A percentile compares a stretch with the other conserved stretches of the same genome.
Evolutionary conservation across 495 filamentous ascomycete species (phyloP).

Genomic region (Annulohypoxylon moriforme): DNA sequence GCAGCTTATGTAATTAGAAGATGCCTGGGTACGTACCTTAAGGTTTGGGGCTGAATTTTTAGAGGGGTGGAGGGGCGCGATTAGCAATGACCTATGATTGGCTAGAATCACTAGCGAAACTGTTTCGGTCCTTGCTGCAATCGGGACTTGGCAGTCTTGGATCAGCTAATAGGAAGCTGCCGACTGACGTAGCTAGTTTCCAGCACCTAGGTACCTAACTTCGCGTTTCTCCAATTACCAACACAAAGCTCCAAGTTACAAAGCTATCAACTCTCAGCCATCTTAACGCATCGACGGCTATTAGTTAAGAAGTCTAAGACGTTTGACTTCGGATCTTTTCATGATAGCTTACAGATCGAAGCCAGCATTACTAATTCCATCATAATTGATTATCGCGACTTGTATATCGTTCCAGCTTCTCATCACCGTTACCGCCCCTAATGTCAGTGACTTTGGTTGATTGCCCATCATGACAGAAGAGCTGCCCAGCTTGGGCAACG

Average conservation of each 20-base stretch:
- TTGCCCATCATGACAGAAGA: conserved; percentile 57
- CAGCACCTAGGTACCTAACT: conserved; percentile 14
- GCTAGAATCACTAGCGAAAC: background rate
- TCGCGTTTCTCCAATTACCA: conserved; percentile 17
- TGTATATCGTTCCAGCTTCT: background rate
- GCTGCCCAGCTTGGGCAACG: conserved; percentile 55
- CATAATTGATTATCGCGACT: background rate
- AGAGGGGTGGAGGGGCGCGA: background rate
- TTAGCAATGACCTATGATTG: background rate
- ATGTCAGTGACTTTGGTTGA: conserved; percentile 27
- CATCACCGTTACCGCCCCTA: conserved; percentile 1
- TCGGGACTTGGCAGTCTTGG: conserved; percentile 16
- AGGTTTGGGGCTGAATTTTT: conserved; percentile 9
- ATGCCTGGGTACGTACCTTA: too few relatives aligned
- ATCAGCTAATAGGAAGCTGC: conserved; percentile 24
- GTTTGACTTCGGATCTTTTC: background rate
- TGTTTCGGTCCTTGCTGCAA: conserved; percentile 1
- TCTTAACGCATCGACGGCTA: background rate
- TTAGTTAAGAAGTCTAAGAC: background rate
- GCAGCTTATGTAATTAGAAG: conserved; percentile 2
- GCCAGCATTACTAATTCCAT: background rate
- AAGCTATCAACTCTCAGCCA: conserved; percentile 14
- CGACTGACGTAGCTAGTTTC: conserved; percentile 40
- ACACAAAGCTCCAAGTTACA: conserved; percentile 6
- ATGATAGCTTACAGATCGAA: conserved; percentile 12